Evolutionary conservation across 352 stramenopile genomes (phyloP), one percentile per base, ranked within the genome.

Genomic region (Phytophthora ohioensis): DNA sequence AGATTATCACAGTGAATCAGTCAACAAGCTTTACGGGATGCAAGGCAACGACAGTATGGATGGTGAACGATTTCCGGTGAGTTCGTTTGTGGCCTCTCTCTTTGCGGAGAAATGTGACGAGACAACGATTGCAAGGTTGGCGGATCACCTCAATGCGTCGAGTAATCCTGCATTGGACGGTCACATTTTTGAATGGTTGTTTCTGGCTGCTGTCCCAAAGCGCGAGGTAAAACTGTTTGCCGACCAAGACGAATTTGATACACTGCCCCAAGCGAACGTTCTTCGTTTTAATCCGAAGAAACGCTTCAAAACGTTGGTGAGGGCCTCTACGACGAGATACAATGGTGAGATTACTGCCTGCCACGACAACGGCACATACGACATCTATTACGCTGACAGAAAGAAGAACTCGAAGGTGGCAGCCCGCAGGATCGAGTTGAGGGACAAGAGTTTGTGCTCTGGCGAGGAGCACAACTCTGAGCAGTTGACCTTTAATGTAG

Each of bases 11-110:
- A 31, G 4, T 8, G 56, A 57, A 12, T 3, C 42, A 38, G 31
- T 71, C 17, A 56, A 65, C 41, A 51, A 3, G 4, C 48, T 71
- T 10, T 71, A 66, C 61, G 64, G 64, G 15, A 66, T 71, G 56
- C 12, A 57, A 32, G 32, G 10, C 31, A 10, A 49, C 36, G 1
- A 2, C 21, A 21, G 10, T 9, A 0, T 0, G 3, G 9, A 17
- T 30, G 35, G 4, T 59, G 13, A 10, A 38, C 38, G 36, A 4
- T 53, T 57, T 9, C 63, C 47, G 0, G 15, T 66, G 12, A 63
- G 47, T 15, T 56, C 55, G 12, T 71, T 43, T 35, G 55, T 36
- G 10, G 17, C 43, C 4, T 71, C 17, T 4, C 32, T 60, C 17
- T 47, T 60, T 13, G 55, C 27, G 34, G 30, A 48, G 3, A 6